Evolutionary conservation across 2,329 filamentous ascomycete genomes (phyloP).

Genomic region (Aspergillus uvarum): DNA sequence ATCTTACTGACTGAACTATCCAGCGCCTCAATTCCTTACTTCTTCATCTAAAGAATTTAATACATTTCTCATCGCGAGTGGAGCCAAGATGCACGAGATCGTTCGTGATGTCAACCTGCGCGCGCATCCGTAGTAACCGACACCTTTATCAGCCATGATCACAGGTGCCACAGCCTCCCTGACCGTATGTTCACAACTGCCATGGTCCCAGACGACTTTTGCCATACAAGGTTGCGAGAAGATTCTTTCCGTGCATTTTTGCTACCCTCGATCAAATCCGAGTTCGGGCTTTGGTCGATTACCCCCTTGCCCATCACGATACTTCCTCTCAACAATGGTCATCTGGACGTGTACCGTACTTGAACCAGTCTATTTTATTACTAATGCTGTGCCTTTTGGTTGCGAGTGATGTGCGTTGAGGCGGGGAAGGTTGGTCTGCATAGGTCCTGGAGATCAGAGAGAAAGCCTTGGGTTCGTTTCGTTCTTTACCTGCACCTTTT

Average conservation of each 20-base stretch:
- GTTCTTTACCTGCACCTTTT: conserved; percentile 15
- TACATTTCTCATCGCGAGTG: not conserved
- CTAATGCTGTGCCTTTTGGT: conserved; percentile 19
- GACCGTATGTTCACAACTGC: not conserved
- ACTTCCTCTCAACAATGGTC: conserved; percentile 12
- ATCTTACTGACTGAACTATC: conserved; percentile 27
- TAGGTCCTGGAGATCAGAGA: conserved; percentile 22
- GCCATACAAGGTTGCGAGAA: not conserved
- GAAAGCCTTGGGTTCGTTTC: conserved; percentile 14
- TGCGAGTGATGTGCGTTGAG: conserved; percentile 15
- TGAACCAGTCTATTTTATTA: conserved; percentile 17
- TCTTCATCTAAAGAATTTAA: conserved; percentile 36
- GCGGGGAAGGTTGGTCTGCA: conserved; percentile 11
- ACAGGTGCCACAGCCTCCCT: not conserved
- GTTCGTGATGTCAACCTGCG: not conserved
- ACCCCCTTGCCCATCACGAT: conserved; percentile 6
- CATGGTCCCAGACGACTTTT: conserved; percentile 7
- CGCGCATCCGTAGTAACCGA: not conserved
- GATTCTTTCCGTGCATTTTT: conserved; percentile 6
- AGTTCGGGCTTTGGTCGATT: conserved; percentile 11
- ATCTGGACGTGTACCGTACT: conserved; percentile 28
- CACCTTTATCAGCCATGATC: not conserved
- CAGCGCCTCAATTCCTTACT: conserved; percentile 50
- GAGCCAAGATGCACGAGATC: not conserved
- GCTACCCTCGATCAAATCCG: conserved; percentile 9